Evolutionary conservation across 2,329 filamentous ascomycete species (phyloP).

Genomic region (Chaetomiaceae sp.): DNA sequence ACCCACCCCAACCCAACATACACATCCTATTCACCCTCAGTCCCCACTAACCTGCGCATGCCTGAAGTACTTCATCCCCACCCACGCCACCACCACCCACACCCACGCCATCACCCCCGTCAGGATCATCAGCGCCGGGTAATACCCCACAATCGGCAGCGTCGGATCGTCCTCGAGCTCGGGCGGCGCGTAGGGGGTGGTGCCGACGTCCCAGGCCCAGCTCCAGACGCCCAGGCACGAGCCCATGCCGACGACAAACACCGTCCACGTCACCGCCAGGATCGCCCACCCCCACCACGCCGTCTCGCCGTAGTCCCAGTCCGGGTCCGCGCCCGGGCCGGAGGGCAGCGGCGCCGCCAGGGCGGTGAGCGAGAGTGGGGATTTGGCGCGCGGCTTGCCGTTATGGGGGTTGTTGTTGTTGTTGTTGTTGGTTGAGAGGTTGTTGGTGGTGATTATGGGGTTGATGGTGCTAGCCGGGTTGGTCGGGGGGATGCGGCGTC

Average conservation of each 20-base stretch:
- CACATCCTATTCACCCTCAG: no score
- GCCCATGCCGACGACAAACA: slow-evolving; percentile 95
- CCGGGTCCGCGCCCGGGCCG: slow-evolving; percentile 42
- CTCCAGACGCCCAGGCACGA: slow-evolving; percentile 93
- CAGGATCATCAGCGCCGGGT: slow-evolving; percentile 86
- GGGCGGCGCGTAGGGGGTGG: slow-evolving; percentile 89
- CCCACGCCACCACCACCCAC: slow-evolving; percentile 95
- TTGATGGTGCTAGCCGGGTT: slow-evolving; percentile 28
- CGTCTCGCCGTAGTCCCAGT: slow-evolving; percentile 90
- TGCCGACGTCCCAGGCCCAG: slow-evolving; percentile 98
- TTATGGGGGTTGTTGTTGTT: slow-evolving; percentile 22
- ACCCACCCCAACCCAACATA: no score
- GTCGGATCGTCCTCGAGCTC: slow-evolving; percentile 94
- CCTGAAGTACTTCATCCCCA: slow-evolving; percentile 98
- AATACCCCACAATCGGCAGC: slow-evolving; percentile 92
- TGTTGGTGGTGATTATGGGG: no score
- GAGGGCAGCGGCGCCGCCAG: slow-evolving; percentile 46
- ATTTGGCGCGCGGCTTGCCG: slow-evolving; percentile 47
- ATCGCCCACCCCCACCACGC: slow-evolving; percentile 99
- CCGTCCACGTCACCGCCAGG: slow-evolving; percentile 82
- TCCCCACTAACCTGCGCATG: slow-evolving; percentile 82
- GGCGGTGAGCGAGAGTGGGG: slow-evolving; percentile 53
- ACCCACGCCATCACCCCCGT: slow-evolving; percentile 98
- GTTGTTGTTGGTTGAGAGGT: no score
- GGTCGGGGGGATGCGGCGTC: slow-evolving; percentile 32